Evolutionary conservation across 495 filamentous ascomycete species (phyloP), one percentile per base, ranked within the genome.

Genomic region (Lepraria neglecta): DNA sequence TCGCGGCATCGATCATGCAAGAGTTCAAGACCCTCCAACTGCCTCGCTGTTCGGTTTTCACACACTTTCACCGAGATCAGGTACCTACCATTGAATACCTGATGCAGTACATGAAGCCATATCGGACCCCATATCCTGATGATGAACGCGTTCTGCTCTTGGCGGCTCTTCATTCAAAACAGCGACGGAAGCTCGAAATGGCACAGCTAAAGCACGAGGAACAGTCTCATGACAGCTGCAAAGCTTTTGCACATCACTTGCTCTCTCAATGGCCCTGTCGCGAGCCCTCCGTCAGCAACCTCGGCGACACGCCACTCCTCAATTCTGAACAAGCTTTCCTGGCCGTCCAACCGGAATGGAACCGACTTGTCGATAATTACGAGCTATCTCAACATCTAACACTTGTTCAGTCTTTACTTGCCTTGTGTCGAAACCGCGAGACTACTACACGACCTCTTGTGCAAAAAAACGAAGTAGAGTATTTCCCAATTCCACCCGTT

Each of bases 321-420:
- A 62, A 81, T 58, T 30, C 67, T 40, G 56, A 55, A 3, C 21
- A 60, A 4, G 76, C 78, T 0, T 24, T 81, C n/a, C 64, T 76
- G 4, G 63, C 58, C 2, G 65, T 83, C 21, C 40, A 59, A 10
- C 70, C 73, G 3, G 80, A 83, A 59, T 85, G 82, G 82, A 43
- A 64, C 35, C 74, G 78, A 0, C 61, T 78, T 35, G 74, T 69
- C 33, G 67, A 71, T 15, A 84, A 84, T 57, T 50, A 70, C 11
- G 70, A 77, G 52, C 64, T 85, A 1, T 72, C 70, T 2, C 19
- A 65, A 6, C 78, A 82, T 61, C 42, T 84, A 19, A 27, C 66
- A 11, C 21, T 65, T 48, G 75, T 77, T 0, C 78, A 82, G 58
- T 33, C 43, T 4, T 52, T 79, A 15, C 56, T 82, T 15, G 58